Evolutionary conservation across 441 rosid species (phyloP).

Genomic region (Euphorbia schlechtendalii): DNA sequence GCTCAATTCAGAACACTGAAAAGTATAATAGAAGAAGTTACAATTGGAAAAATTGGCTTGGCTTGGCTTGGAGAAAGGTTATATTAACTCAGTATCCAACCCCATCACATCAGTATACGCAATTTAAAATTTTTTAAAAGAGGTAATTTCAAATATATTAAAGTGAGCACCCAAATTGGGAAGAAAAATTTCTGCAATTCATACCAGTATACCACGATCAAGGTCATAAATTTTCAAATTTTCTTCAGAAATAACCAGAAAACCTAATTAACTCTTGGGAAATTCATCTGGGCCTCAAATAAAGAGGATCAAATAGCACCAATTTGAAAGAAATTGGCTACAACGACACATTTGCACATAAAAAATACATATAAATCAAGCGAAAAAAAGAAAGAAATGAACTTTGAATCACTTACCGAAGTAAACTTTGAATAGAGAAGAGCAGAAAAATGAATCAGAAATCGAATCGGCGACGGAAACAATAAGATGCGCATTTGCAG

Average conservation of each 20-base stretch:
- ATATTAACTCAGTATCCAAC: neutral
- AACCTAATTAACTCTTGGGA: neutral
- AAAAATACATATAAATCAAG: neutral
- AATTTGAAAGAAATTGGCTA: neutral
- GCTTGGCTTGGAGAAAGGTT: neutral
- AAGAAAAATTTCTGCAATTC: slow-evolving; percentile 1
- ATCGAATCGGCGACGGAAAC: slow-evolving; percentile 9
- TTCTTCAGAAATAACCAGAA: neutral
- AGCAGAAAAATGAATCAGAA: slow-evolving; percentile 14
- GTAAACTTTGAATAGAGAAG: slow-evolving; percentile 26
- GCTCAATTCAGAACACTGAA: neutral
- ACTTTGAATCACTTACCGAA: slow-evolving; percentile 29
- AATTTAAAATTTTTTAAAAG: no score
- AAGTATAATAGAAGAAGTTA: neutral
- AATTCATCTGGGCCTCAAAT: slow-evolving; percentile 6
- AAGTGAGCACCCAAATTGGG: neutral
- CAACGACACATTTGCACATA: no score
- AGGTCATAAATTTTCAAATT: neutral
- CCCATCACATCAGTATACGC: no score
- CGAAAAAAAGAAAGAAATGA: neutral
- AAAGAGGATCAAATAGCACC: neutral
- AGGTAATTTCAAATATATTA: no score
- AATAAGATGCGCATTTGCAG: slow-evolving; percentile 38
- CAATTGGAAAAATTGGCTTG: neutral
- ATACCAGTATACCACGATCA: slow-evolving; percentile 4